Evolutionary conservation across 148 eudicot genomes (phyloP).

Genomic region (Beta vulgaris): DNA sequence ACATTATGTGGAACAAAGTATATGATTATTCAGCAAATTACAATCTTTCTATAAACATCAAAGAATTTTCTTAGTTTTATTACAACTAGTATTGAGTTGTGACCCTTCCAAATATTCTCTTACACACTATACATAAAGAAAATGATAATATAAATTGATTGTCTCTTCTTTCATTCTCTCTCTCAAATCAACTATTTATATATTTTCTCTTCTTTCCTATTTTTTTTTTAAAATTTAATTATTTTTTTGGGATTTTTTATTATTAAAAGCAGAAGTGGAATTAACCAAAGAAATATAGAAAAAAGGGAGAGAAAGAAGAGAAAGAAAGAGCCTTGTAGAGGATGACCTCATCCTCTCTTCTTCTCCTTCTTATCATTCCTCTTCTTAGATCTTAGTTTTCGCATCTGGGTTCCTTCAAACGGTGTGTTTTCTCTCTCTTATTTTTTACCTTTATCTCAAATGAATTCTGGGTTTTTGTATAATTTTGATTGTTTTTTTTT

Average conservation of each 20-base stretch:
- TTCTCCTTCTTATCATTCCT: conserved; percentile 37
- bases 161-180: no score
- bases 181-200: neutral
- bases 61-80: no score
- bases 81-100: no score
- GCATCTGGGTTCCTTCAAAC: conserved; percentile 43
- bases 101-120: neutral
- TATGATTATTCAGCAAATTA: no score
- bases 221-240: no score
- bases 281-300: conserved; percentile 47
- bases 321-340: conserved; percentile 46
- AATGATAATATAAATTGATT: neutral
- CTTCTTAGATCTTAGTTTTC: conserved; percentile 58
- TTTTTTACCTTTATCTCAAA: conserved; percentile 4
- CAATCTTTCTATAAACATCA: no score
- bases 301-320: conserved; percentile 34
- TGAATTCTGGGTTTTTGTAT: neutral
- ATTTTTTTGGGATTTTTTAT: neutral
- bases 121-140: no score
- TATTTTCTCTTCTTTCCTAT: neutral
- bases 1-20: no score
- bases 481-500: neutral
- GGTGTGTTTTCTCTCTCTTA: conserved; percentile 32
- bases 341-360: conserved; percentile 57
- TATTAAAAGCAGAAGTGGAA: conserved; percentile 21